Evolutionary conservation across 2,329 filamentous ascomycete species (phyloP), one percentile per base, ranked within the genome.

Genomic region (Apiospora koreana): DNA sequence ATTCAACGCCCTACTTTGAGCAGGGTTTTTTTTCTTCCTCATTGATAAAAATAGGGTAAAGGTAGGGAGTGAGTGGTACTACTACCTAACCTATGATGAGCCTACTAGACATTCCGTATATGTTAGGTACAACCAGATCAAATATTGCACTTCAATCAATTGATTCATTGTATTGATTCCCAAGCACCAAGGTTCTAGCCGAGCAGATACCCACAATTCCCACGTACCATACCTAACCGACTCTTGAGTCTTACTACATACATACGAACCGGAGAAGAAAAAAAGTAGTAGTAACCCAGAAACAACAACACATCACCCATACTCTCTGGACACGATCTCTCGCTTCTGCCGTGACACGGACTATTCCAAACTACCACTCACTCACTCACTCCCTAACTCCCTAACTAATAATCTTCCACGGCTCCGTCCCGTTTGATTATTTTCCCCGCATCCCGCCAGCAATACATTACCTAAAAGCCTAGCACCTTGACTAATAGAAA

Each of bases 401-500:
- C 7, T n/a, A 21, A 67, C 41, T 42, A 62, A 35, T 69, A 58
- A 31, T 21, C 50, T 35, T 71, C 70, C 69, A 75, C 73, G 68
- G 72, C 76, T 74, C 75, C 54, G 54, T 62, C 54, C 31, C 54
- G 31, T 62, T 62, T 62, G 54, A 76, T 69, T 73, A 68, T 75
- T 83, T 83, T 82, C 82, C 82, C 82, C 82, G 81, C 82, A 82
- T 81, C 77, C 73, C 78, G 75, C 78, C 78, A 79, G 72, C 75
- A 76, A 75, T 54, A 74, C 81, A 76, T 86, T 85, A 85, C 83
- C 82, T 85, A 85, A 85, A 78, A 81, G 73, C 71, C 74, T 74
- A 76, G 72, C 74, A 72, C 72, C 74, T 82, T 85, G 83, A 85
- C 83, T 85, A 85, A 85, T 81, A 83, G 78, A 82, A 84, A 35